Conservation (phyloP, 345 rosid genomes). For the Murraya paniculata region DNA sequence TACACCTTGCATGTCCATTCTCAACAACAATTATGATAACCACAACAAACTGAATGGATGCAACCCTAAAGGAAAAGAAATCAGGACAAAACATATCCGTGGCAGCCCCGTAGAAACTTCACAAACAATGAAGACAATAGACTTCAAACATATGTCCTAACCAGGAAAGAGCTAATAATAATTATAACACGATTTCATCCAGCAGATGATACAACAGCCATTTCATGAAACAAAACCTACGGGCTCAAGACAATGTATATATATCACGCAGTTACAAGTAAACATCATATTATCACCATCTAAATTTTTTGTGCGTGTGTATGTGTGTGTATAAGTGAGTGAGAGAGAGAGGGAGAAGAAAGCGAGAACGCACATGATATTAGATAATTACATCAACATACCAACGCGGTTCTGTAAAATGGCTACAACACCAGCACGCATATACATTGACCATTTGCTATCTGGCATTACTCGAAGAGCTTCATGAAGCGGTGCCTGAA, state of each 20-base stretch:
- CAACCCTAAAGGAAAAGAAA: not conserved
- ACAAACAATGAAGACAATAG: not conserved
- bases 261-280: not conserved
- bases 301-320: not conserved
- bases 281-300: not conserved
- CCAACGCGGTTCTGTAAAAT: constrained; percentile 89
- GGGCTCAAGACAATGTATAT: not conserved
- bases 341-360: not conserved
- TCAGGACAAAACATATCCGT: not conserved
- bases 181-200: not conserved
- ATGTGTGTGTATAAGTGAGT: too few species aligned
- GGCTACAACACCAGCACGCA: constrained; percentile 65
- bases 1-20: not conserved
- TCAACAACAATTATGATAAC: not conserved
- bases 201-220: not conserved
- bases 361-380: not conserved
- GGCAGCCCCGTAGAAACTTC: not conserved
- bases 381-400: constrained; percentile 31
- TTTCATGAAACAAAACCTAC: not conserved
- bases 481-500: constrained; percentile 60
- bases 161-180: not conserved
- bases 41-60: not conserved
- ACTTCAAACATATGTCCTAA: not conserved
- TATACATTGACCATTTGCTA: constrained; percentile 56
- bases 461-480: constrained; percentile 46